A percentile compares a stretch with the other conserved stretches of the same genome.
Conservation (phyloP, 176 grass and related monocot species). For the Bonia amplexicaulis region DNA sequence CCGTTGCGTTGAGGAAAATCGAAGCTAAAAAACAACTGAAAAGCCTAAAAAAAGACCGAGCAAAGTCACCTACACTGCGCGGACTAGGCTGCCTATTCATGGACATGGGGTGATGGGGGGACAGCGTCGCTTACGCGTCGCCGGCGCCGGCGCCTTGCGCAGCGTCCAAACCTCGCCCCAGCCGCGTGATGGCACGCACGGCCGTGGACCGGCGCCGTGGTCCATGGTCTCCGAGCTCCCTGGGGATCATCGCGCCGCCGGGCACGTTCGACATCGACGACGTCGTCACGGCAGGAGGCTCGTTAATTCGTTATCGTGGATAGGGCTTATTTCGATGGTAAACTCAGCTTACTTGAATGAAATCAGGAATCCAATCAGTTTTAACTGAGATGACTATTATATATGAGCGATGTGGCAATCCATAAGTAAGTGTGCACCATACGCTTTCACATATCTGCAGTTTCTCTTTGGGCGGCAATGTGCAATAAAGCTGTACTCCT, state of each 20-base stretch:
- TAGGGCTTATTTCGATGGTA: not conserved
- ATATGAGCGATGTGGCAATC: not conserved
- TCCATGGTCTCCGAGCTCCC: not conserved
- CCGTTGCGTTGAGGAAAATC: too few species aligned
- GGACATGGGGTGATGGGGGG: not conserved
- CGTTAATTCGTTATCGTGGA: not conserved
- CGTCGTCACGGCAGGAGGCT: not conserved
- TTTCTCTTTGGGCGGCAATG: not conserved
- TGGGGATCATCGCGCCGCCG: not conserved
- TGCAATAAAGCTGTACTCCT: not conserved
- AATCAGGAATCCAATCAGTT: too few species aligned
- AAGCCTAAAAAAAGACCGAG: too few species aligned
- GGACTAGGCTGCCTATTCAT: too few species aligned
- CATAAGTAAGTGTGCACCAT: not conserved
- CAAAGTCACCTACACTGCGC: not conserved
- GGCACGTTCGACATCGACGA: not conserved
- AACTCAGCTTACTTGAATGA: too few species aligned
- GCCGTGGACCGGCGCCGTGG: not conserved
- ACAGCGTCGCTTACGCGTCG: conserved; percentile 37
- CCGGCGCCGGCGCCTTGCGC: conserved; percentile 12
- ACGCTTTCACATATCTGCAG: not conserved
- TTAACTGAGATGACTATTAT: not conserved
- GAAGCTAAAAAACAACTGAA: too few species aligned
- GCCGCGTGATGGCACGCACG: not conserved
- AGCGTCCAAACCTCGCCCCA: not conserved